Conservation (phyloP, 179 eudicot genomes). For the Silene coronaria region DNA sequence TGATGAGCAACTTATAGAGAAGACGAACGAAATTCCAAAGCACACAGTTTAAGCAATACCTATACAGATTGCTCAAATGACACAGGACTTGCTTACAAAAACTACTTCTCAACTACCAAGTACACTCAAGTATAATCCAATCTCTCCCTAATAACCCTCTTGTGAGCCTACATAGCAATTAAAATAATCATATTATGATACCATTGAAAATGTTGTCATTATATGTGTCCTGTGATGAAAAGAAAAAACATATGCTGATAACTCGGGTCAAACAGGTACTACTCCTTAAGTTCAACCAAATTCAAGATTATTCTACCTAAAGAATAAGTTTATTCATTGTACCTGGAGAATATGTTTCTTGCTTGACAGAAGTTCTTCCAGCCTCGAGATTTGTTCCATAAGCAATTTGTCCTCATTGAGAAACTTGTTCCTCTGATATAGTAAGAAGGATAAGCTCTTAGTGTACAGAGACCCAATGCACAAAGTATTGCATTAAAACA, state of each 20-base stretch:
- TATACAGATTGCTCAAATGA: not conserved
- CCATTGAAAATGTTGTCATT: not conserved
- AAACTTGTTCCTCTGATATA: constrained; percentile 69
- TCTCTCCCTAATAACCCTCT: not conserved
- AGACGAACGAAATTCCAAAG: not conserved
- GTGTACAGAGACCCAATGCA: not conserved
- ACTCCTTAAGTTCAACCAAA: not conserved
- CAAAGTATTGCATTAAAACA: not conserved
- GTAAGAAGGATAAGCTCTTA: constrained; percentile 10
- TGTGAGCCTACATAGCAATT: not conserved
- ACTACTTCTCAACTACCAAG: not conserved
- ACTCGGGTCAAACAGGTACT: not conserved
- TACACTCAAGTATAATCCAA: not conserved
- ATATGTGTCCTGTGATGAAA: not conserved
- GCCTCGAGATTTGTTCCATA: constrained; percentile 62
- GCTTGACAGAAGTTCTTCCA: constrained; percentile 79
- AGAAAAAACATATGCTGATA: not conserved
- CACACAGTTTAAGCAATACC: not conserved
- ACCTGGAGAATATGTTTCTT: constrained; percentile 75
- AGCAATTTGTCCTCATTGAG: constrained; percentile 65
- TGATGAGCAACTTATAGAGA: not conserved
- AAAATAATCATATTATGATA: not conserved
- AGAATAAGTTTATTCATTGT: constrained; percentile 66
- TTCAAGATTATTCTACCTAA: constrained; percentile 44
- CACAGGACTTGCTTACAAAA: not conserved